Evolutionary conservation across 2,329 filamentous ascomycete species (phyloP).

Genomic region (Didymella pinodella): DNA sequence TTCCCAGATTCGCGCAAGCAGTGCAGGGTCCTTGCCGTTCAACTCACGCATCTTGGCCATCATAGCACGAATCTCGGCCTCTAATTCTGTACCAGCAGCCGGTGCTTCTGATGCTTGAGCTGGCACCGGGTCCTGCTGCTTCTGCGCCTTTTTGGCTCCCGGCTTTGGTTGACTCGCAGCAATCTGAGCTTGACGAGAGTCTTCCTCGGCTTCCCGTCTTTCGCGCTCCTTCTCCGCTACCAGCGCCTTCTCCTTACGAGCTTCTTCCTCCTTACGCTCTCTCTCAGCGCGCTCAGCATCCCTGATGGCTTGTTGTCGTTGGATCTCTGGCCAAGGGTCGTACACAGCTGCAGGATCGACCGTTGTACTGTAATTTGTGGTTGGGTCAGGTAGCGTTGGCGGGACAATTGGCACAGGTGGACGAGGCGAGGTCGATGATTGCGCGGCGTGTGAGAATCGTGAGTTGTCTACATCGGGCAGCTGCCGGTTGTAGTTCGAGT

Average conservation of each 20-base stretch:
- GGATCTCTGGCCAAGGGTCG: conserved; percentile 60
- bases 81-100: conserved; percentile 46
- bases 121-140: conserved; percentile 28
- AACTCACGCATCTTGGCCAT: conserved; percentile 67
- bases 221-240: conserved; percentile 36
- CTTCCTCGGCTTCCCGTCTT: conserved; percentile 33
- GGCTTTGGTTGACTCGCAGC: conserved; percentile 30
- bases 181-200: conserved; percentile 18
- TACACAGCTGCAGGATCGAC: conserved; percentile 64
- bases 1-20: conserved; percentile 65
- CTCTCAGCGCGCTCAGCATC: conserved; percentile 48
- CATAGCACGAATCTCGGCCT: conserved; percentile 62
- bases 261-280: conserved; percentile 39
- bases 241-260: conserved; percentile 39
- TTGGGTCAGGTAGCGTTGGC: conserved; percentile 28
- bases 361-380: conserved; percentile 48
- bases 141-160: conserved; percentile 33
- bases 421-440: conserved; percentile 28
- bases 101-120: conserved; percentile 14
- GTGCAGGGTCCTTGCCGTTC: conserved; percentile 62
- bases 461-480: conserved; percentile 33
- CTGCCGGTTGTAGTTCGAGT: conserved; percentile 36
- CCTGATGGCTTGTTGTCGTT: conserved; percentile 52
- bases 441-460: conserved; percentile 22
- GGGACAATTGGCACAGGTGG: conserved; percentile 27